A percentile compares a stretch with the other conserved stretches of the same genome.
These are phyloP conservation scores for Pilasporangium apinafurcum DNA, from an alignment of 352 stramenopile species.

Conservation along the genomic window DNA sequence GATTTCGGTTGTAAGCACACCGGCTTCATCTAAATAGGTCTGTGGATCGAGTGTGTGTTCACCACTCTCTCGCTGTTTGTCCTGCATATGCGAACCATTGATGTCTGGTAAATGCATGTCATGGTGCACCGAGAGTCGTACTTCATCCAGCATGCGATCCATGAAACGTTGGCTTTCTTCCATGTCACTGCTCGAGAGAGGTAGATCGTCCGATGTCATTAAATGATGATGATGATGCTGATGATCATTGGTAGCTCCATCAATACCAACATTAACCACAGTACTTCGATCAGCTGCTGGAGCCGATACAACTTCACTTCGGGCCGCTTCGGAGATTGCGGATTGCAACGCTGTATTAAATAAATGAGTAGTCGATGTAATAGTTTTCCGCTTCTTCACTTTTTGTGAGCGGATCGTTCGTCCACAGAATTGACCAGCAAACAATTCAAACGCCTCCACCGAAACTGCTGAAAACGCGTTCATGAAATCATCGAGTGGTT, in stretches of 20 bases:
- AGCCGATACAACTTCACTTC: not conserved
- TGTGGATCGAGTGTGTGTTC: constrained; percentile 34
- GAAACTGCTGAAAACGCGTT: constrained; percentile 49
- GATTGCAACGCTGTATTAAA: not conserved
- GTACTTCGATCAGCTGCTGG: too few relatives aligned
- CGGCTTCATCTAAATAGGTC: constrained; percentile 67
- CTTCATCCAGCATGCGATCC: constrained; percentile 72
- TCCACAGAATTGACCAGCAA: constrained; percentile 64
- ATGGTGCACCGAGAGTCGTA: constrained; percentile 38
- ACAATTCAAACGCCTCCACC: constrained; percentile 73
- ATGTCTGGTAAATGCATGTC: constrained; percentile 32
- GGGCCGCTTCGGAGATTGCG: not conserved
- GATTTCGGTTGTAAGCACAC: constrained; percentile 63
- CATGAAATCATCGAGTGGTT: constrained; percentile 71
- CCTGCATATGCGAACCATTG: not conserved
- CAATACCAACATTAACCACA: too few relatives aligned
- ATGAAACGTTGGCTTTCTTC: constrained; percentile 77
- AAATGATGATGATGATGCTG: constrained; percentile 36
- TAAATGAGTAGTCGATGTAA: not conserved
- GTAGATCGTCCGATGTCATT: constrained; percentile 35
- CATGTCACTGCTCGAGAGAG: constrained; percentile 35
- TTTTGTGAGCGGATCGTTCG: constrained; percentile 70
- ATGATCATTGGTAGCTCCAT: constrained; percentile 5
- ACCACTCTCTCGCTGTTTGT: constrained; percentile 19
- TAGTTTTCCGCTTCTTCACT: constrained; percentile 47